A percentile compares a stretch with the other conserved stretches of the same genome.
These are phyloP conservation scores for Datisca glomerata DNA, from an alignment of 306 rosid genomes.

Conservation along the genomic window DNA sequence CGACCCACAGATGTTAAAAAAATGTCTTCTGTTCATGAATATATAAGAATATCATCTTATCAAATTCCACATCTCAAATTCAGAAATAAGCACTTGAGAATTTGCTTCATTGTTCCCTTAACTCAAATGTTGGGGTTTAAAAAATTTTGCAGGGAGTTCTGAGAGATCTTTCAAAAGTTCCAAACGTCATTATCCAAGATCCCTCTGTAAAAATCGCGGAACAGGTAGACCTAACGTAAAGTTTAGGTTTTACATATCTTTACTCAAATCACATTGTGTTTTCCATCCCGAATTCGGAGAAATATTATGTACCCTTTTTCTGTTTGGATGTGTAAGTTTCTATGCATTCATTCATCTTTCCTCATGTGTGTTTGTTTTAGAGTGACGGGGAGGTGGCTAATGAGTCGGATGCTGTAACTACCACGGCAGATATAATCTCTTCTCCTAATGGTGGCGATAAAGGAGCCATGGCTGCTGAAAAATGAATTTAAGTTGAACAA, in stretches of 20 bases:
- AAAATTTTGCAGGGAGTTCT: constrained; percentile 29
- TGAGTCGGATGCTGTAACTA: constrained; percentile 11
- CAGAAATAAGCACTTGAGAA: background rate
- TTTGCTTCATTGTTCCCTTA: background rate
- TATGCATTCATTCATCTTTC: background rate
- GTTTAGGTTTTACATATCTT: too few relatives aligned
- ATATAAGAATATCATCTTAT: too few relatives aligned
- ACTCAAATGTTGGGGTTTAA: constrained; percentile 7
- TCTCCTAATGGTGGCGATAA: constrained; percentile 16
- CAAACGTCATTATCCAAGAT: constrained; percentile 14
- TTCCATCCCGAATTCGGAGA: too few relatives aligned
- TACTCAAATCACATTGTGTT: too few relatives aligned
- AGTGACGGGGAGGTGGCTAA: constrained; percentile 15
- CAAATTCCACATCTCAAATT: too few relatives aligned
- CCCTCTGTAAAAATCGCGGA: constrained; percentile 24
- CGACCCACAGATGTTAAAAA: too few relatives aligned
- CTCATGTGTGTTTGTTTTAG: constrained; percentile 8
- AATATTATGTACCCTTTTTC: too few relatives aligned
- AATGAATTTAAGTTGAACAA: too few relatives aligned
- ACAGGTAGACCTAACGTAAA: too few relatives aligned
- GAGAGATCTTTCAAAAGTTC: constrained; percentile 29
- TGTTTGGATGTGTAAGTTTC: background rate
- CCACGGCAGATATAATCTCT: constrained; percentile 4
- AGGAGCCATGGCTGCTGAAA: too few relatives aligned
- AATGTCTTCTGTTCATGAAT: too few relatives aligned